Conservation (phyloP, 2,329 filamentous ascomycete species). For the Fusarium heterosporum region DNA sequence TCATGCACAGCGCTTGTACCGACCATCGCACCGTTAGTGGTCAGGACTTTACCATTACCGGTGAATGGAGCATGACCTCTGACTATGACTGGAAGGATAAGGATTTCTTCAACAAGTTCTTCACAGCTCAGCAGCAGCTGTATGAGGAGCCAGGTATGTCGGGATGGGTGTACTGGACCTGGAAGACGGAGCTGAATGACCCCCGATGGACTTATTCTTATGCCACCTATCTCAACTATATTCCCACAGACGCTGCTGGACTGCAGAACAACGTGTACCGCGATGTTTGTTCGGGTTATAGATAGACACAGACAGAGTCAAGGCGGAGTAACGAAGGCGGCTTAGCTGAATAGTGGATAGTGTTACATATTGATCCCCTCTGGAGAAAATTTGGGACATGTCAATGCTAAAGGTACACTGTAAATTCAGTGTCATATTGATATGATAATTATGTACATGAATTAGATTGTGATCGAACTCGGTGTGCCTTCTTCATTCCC, state of each 20-base stretch:
- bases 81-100: slow-evolving; percentile 25
- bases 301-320: not conserved
- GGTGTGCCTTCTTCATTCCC: too few relatives aligned
- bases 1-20: slow-evolving; percentile 34
- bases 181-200: slow-evolving; percentile 36
- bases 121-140: slow-evolving; percentile 35
- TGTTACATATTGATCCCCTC: too few relatives aligned
- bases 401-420: too few relatives aligned
- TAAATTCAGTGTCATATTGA: too few relatives aligned
- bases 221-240: slow-evolving; percentile 20
- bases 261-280: slow-evolving; percentile 35
- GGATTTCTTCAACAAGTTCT: slow-evolving; percentile 33
- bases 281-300: slow-evolving; percentile 27
- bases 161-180: slow-evolving; percentile 37
- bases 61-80: slow-evolving; percentile 39
- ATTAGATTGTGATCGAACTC: too few relatives aligned
- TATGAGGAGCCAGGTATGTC: slow-evolving; percentile 37
- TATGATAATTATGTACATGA: too few relatives aligned
- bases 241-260: slow-evolving; percentile 32
- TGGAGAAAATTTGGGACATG: too few relatives aligned
- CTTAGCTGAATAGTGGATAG: too few relatives aligned
- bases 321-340: too few relatives aligned
- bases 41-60: slow-evolving; percentile 29
- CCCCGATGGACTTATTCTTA: slow-evolving; percentile 37
- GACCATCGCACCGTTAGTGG: slow-evolving; percentile 23